Evolutionary conservation across 345 rosid genomes (phyloP), one percentile per base, ranked within the genome.

Genomic region (Turritis glabra): DNA sequence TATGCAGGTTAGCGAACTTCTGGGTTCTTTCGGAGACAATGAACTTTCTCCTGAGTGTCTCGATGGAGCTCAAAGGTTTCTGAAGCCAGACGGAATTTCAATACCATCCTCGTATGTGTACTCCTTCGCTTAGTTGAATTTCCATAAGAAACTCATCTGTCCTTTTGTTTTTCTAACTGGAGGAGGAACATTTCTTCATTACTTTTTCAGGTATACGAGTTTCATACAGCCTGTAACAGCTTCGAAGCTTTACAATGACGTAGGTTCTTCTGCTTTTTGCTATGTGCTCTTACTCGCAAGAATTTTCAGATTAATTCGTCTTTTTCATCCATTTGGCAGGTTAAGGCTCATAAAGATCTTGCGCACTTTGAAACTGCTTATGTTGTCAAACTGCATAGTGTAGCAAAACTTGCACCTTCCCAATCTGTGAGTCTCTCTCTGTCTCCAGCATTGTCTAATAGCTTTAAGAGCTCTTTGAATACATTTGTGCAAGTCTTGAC

Each of bases 31-130:
- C 80, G 99, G 99, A 53, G 99, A 95, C 84, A 95, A 95, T 84
- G 98, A 95, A 85, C 88, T 95, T 54, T 95, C 99, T 75, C 99
- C 99, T 12, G 98, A 95, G 74, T 92, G 99, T 80, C 96, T 95
- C 66, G 99, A 95, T 81, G 99, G 99, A 77, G 99, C 99, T n/a
- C 97, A 95, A 77, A 80, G 90, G 84, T 92, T 92, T 80, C 66
- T 92, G 84, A 95, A 92, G 83, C 65, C 80, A 77, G 98, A 92
- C 69, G 99, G 98, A 67, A 92, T 95, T 73, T 95, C 99, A 47
- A 92, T 95, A 82, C 99, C 99, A 75, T 85, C 94, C 76, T 88
- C 90, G 98, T 92, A 87, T 47, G 99, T 87, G 61, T 66, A 66
- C 56, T 58, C 72, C 67, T 61, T 41, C 29, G 23, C 29, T 35